Percentiles rank a stretch among this genome's conserved stretches.
Evolutionary conservation across 73 alveolate genomes (phyloP).

Genomic region (Effrenium voratum): DNA sequence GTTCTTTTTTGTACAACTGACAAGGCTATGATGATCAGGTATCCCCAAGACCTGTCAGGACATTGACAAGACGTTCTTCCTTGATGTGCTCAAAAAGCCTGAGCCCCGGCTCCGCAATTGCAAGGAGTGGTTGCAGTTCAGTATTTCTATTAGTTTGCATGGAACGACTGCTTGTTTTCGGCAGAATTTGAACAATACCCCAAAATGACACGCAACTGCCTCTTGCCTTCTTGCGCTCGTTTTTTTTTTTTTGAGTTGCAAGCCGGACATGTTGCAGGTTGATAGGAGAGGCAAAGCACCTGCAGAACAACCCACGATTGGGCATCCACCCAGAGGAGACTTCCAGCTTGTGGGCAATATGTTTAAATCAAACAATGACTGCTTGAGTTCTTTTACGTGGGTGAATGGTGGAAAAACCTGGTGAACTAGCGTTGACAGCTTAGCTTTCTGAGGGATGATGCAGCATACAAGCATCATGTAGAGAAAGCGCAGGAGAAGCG

Average conservation of each 20-base stretch:
- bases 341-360: neutral
- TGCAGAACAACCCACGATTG: constrained; percentile 79
- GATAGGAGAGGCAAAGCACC: constrained; percentile 24
- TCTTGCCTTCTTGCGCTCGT: too few species aligned
- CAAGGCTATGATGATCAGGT: too few species aligned
- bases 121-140: too few species aligned
- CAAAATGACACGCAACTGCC: too few species aligned
- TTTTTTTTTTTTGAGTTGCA: too few species aligned
- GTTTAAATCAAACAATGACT: neutral
- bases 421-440: neutral
- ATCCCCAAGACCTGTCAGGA: neutral
- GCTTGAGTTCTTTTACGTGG: neutral
- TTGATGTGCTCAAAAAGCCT: constrained; percentile 42
- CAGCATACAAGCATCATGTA: neutral
- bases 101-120: too few species aligned
- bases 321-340: constrained; percentile 68
- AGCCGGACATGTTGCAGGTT: too few species aligned
- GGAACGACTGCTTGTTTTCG: too few species aligned
- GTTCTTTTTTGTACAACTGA: neutral
- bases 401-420: neutral
- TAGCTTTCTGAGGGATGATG: neutral
- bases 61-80: constrained; percentile 21
- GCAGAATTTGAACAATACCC: too few species aligned
- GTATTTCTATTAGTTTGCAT: too few species aligned
- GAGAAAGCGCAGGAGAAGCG: constrained; percentile 36